phyloP scores from a whole-genome alignment of 139 green algal genomes.

The Micractinium conductrix region DNA sequence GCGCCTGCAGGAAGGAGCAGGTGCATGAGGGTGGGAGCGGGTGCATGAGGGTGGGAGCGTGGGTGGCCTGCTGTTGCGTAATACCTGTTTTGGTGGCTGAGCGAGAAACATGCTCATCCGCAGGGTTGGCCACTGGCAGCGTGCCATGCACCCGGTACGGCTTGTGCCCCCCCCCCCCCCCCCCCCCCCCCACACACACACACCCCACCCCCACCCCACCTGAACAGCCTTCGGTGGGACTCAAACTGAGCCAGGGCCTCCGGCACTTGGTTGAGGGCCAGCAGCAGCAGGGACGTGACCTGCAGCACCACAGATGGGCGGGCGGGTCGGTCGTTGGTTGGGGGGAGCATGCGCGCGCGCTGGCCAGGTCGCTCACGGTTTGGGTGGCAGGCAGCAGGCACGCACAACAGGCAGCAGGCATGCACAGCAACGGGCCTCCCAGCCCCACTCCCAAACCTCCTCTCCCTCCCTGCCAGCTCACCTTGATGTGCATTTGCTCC shows the following conservation, averaged over 20 bases:
- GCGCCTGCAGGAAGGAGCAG: not conserved
- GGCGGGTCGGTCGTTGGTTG: too few species aligned
- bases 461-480: not conserved
- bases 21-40: not conserved
- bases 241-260: slow-evolving; percentile 47
- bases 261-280: slow-evolving; percentile 34
- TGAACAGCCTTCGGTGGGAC: slow-evolving; percentile 5
- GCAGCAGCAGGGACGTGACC: slow-evolving; percentile 58
- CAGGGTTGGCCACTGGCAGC: too few species aligned
- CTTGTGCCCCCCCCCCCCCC: too few species aligned
- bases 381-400: not conserved
- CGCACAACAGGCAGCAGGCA: not conserved
- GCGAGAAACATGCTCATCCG: not conserved
- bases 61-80: too few species aligned
- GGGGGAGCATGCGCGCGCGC: too few species aligned
- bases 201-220: not conserved
- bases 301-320: not conserved
- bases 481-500: slow-evolving; percentile 60
- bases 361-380: too few species aligned
- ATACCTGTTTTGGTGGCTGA: too few species aligned
- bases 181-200: too few species aligned
- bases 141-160: too few species aligned
- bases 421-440: too few species aligned
- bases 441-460: not conserved
- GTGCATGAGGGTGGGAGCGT: too few species aligned